Conservation (phyloP, 805 yeast species). For the Suhomyces xylopsoci region DNA sequence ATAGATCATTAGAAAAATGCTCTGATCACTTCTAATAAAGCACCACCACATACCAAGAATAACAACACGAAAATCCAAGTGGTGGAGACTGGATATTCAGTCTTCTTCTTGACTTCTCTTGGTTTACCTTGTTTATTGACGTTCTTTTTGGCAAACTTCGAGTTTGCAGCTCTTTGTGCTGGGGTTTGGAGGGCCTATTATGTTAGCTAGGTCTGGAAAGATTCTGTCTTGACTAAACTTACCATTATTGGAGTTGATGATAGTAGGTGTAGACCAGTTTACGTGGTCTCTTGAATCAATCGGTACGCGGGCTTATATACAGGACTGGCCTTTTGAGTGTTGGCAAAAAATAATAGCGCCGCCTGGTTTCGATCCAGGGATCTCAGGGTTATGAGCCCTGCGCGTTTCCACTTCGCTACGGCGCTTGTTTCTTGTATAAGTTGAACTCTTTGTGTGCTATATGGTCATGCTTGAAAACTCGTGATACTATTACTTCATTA, state of each 20-base stretch:
- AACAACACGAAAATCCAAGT: slow-evolving; percentile 60
- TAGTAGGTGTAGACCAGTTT: not conserved
- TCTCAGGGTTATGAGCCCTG: slow-evolving; percentile 99
- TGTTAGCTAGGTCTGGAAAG: slow-evolving; percentile 1
- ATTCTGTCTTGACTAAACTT: not conserved
- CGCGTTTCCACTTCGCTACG: slow-evolving; percentile 99
- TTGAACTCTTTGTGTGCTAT: not conserved
- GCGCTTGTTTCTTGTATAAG: slow-evolving; percentile 48
- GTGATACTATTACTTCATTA: too few relatives aligned
- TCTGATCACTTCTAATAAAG: slow-evolving; percentile 64
- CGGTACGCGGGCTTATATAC: not conserved
- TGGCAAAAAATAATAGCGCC: slow-evolving; percentile 55
- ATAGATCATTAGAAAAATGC: slow-evolving; percentile 40
- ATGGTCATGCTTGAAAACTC: too few relatives aligned
- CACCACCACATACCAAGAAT: slow-evolving; percentile 81
- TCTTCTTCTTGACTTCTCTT: slow-evolving; percentile 35
- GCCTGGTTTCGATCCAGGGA: slow-evolving; percentile 95
- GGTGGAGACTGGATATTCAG: slow-evolving; percentile 55
- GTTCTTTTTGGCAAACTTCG: slow-evolving; percentile 71
- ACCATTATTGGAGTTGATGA: slow-evolving; percentile 8
- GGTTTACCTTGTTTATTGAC: slow-evolving; percentile 76
- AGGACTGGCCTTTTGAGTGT: not conserved
- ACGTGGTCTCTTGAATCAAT: slow-evolving; percentile 7
- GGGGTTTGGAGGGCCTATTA: slow-evolving; percentile 74
- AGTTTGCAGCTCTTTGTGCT: slow-evolving; percentile 83